These are phyloP conservation scores for Puccinia coronata DNA, from an alignment of 1,284 basidiomycete species.

Conservation along the genomic window DNA sequence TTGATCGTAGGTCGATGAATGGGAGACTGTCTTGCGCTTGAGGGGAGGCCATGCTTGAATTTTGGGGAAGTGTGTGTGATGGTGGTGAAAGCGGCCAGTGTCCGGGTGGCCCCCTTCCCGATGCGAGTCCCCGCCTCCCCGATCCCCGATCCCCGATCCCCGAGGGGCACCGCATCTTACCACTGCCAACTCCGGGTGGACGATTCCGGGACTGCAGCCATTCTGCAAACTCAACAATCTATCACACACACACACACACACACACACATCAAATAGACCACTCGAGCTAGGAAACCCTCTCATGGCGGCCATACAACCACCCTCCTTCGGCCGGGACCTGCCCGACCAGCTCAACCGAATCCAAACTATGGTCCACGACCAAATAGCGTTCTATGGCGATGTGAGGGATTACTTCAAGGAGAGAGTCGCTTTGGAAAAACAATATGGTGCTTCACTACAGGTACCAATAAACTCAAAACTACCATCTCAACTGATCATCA, in stretches of 20 bases:
- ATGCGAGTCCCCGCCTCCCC: background rate
- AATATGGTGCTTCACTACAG: conserved; percentile 64
- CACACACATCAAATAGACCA: too few relatives aligned
- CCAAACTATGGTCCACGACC: conserved; percentile 43
- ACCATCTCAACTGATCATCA: background rate
- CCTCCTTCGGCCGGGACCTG: conserved; percentile 49
- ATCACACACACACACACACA: too few relatives aligned
- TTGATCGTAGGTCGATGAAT: conserved; percentile 21
- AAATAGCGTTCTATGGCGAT: conserved; percentile 51
- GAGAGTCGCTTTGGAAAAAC: conserved; percentile 69
- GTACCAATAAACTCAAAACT: background rate
- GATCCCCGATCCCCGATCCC: background rate
- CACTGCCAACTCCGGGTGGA: background rate
- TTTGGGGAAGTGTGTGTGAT: too few relatives aligned
- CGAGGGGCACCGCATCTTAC: background rate
- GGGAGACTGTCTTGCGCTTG: background rate
- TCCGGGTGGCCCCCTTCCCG: too few relatives aligned
- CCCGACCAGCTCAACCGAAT: conserved; percentile 51
- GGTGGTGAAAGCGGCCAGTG: too few relatives aligned
- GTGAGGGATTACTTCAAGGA: conserved; percentile 69
- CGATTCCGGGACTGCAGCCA: too few relatives aligned
- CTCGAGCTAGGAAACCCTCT: too few relatives aligned
- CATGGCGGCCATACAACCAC: conserved; percentile 1
- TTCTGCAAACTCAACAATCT: too few relatives aligned
- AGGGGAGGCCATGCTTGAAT: background rate